A percentile compares a stretch with the other conserved stretches of the same genome.
Conservation (phyloP, 2,329 filamentous ascomycete species). For the Sodiomyces alkalinus region DNA sequence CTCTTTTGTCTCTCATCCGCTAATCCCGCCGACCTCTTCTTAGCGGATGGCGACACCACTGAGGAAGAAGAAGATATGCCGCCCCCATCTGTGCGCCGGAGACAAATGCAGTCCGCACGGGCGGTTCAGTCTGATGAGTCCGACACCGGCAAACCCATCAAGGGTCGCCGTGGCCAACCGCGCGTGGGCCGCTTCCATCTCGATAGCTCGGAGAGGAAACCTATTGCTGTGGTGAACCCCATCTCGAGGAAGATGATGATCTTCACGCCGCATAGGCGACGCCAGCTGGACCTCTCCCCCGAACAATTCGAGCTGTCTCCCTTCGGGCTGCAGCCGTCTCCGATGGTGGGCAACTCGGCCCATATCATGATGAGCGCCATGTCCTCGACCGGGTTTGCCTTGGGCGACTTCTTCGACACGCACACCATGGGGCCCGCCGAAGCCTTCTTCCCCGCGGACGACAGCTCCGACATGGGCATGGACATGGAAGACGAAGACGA, state of each 20-base stretch:
- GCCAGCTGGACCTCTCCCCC: slow-evolving; percentile 35
- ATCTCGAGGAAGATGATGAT: slow-evolving; percentile 47
- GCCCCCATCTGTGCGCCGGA: slow-evolving; percentile 31
- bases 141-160: slow-evolving; percentile 33
- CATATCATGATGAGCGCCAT: slow-evolving; percentile 71
- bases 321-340: slow-evolving; percentile 25
- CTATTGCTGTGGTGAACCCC: slow-evolving; percentile 42
- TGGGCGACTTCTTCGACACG: slow-evolving; percentile 42
- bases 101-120: slow-evolving; percentile 24
- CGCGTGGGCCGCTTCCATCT: slow-evolving; percentile 39
- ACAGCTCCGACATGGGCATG: slow-evolving; percentile 31
- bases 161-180: slow-evolving; percentile 33
- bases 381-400: slow-evolving; percentile 35
- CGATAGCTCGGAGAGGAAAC: slow-evolving; percentile 37
- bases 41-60: slow-evolving; percentile 47
- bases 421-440: slow-evolving; percentile 60
- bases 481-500: slow-evolving; percentile 47
- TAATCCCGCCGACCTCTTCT: slow-evolving; percentile 5
- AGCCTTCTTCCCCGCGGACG: slow-evolving; percentile 54
- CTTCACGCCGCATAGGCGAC: slow-evolving; percentile 37
- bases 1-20: too few species aligned
- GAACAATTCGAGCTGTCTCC: slow-evolving; percentile 37
- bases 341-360: slow-evolving; percentile 51
- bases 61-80: slow-evolving; percentile 39
- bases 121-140: slow-evolving; percentile 22